These are phyloP conservation scores for Daedalea quercina DNA, from an alignment of 768 basidiomycete species.

Conservation along the genomic window DNA sequence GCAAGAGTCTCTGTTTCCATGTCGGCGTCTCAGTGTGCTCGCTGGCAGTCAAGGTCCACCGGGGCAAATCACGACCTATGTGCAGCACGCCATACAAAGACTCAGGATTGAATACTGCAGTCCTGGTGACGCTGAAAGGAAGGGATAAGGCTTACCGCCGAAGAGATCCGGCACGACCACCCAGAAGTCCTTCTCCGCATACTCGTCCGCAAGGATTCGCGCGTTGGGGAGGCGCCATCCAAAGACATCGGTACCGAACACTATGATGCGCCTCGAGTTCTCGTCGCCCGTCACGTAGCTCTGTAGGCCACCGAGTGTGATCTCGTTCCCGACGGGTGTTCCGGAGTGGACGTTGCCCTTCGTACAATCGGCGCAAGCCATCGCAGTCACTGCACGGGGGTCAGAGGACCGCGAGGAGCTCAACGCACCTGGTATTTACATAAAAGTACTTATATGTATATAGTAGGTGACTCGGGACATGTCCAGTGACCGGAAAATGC, in stretches of 20 bases:
- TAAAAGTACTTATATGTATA: no score
- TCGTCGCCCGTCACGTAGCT: conserved; percentile 13
- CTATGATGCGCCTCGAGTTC: conserved; percentile 9
- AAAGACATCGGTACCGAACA: conserved; percentile 15
- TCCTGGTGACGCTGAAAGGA: background rate
- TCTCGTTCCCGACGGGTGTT: conserved; percentile 12
- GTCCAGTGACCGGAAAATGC: no score
- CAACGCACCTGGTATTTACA: no score
- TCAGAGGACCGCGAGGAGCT: no score
- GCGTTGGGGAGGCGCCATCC: conserved; percentile 15
- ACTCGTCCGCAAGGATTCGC: conserved; percentile 19
- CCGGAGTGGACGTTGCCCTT: conserved; percentile 11
- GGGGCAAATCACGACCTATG: conserved; percentile 10
- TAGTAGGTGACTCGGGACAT: no score
- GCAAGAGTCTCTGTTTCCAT: conserved; percentile 8
- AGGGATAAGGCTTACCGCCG: conserved; percentile 5
- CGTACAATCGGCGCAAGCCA: conserved; percentile 8
- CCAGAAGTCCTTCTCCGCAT: conserved; percentile 12
- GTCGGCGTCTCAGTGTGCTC: conserved; percentile 2
- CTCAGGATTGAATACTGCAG: background rate
- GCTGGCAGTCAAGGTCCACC: conserved; percentile 11
- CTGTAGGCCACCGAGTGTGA: conserved; percentile 11
- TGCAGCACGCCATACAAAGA: background rate
- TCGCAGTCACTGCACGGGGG: background rate
- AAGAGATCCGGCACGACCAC: conserved; percentile 17